Evolutionary conservation across 2,329 filamentous ascomycete species (phyloP), one percentile per base, ranked within the genome.

Genomic region (Dothideomycetes sp.): DNA sequence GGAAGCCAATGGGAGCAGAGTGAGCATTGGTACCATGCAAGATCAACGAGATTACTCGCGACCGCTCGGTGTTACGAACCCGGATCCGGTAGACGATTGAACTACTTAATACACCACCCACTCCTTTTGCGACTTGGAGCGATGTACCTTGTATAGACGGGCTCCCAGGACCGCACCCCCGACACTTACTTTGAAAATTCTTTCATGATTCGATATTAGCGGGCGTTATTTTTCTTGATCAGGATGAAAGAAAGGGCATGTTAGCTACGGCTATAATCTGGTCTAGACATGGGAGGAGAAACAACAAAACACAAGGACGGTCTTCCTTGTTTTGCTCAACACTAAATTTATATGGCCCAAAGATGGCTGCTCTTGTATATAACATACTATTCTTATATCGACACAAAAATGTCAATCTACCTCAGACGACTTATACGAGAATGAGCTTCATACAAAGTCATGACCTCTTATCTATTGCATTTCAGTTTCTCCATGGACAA

Each of bases 31-130:
- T 33, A 69, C 65, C 40, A 56, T 68, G 38, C 62, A 68, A 40
- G 63, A 66, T 42, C 62, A 63, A 40, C 57, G 57, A 30, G 67
- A 70, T 43, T 70, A 68, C 44, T 64, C 62, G 34, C 59, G 67
- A 35, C 61, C 64, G 34, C 48, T 66, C n/a, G 65, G 65, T 17
- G 63, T 69, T 16, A 49, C 48, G 24, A 60, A 60, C 34, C 57
- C 57, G 9, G 57, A 60, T 41, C 45, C 45, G 14, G 27, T 40
- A 16, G 31, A 42, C 19, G 41, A 41, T 11, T 40, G 35, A 30
- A 34, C 15, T 35, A 16, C 24, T 24, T 37, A 24, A 31, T 31
- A n/a, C n/a, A n/a, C n/a, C n/a, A n/a, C n/a, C n/a, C n/a, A n/a
- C n/a, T n/a, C n/a, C 16, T n/a, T n/a, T n/a, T n/a, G n/a, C n/a